Conservation (phyloP, 805 yeast genomes). For the Wickerhamiella lipophila region DNA sequence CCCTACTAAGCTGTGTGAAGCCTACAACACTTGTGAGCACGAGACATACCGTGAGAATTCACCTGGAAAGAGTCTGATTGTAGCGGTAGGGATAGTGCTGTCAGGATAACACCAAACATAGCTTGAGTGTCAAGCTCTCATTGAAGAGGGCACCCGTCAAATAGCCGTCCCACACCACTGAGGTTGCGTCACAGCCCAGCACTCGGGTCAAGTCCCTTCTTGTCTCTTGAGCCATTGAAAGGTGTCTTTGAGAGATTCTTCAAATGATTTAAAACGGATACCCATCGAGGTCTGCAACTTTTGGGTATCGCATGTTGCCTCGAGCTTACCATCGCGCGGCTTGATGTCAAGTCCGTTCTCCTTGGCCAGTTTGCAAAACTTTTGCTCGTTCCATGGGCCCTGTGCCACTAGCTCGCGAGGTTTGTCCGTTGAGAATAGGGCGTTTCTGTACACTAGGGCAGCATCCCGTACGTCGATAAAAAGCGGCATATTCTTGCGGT, state of each 20-base stretch:
- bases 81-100: too few relatives aligned
- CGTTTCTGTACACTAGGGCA: not conserved
- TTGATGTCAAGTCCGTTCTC: not conserved
- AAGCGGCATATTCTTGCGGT: not conserved
- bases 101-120: too few relatives aligned
- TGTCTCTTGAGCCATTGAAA: not conserved
- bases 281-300: not conserved
- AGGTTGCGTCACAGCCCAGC: too few relatives aligned
- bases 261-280: not conserved
- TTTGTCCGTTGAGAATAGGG: not conserved
- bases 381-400: slow-evolving; percentile 1
- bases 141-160: too few relatives aligned
- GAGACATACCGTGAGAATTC: too few relatives aligned
- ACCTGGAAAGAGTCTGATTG: too few relatives aligned
- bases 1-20: too few relatives aligned
- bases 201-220: too few relatives aligned
- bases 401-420: slow-evolving; percentile 3
- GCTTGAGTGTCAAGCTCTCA: too few relatives aligned
- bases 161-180: too few relatives aligned
- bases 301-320: not conserved
- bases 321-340: not conserved
- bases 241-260: not conserved
- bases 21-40: too few relatives aligned
- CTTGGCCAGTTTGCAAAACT: not conserved
- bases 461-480: slow-evolving; percentile 9